phyloP scores from a whole-genome alignment of 2,329 filamentous ascomycete species.

The Cercospora berteroae region DNA sequence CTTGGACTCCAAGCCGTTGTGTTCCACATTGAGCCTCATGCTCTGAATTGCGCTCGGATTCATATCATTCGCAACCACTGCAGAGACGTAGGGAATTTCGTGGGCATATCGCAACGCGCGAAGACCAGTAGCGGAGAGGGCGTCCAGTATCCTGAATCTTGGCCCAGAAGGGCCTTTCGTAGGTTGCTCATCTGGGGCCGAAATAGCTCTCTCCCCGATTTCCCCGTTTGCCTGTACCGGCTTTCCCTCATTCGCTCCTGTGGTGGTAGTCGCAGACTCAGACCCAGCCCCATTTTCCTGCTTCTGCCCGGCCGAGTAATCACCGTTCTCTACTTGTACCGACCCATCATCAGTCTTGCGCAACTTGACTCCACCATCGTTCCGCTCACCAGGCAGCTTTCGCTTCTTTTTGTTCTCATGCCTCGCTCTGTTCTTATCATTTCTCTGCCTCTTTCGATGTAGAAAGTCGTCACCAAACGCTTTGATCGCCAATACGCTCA shows the following conservation, averaged over 20 bases:
- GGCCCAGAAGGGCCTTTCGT: slow-evolving; percentile 32
- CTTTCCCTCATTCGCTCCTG: not conserved
- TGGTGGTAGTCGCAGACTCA: not conserved
- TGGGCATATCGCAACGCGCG: slow-evolving; percentile 87
- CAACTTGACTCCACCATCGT: slow-evolving; percentile 16
- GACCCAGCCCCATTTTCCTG: not conserved
- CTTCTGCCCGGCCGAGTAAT: not conserved
- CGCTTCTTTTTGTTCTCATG: slow-evolving; percentile 33
- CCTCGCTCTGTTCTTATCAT: slow-evolving; percentile 38
- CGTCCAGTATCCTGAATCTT: slow-evolving; percentile 84
- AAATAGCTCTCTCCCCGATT: not conserved
- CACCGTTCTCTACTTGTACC: not conserved
- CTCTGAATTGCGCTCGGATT: slow-evolving; percentile 54
- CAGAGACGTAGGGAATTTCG: slow-evolving; percentile 64
- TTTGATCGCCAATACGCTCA: slow-evolving; percentile 89
- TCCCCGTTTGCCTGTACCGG: not conserved
- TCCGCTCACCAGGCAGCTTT: slow-evolving; percentile 36
- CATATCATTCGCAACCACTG: slow-evolving; percentile 75
- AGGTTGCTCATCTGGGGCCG: not conserved
- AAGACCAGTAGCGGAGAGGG: slow-evolving; percentile 88
- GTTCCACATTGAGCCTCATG: slow-evolving; percentile 78
- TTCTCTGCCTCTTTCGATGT: slow-evolving; percentile 27
- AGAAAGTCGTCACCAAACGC: slow-evolving; percentile 71
- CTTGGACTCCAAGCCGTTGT: slow-evolving; percentile 72
- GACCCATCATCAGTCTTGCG: slow-evolving; percentile 18